Evolutionary conservation across 2,329 filamentous ascomycete genomes (phyloP).

Genomic region (Macrophomina phaseolina): DNA sequence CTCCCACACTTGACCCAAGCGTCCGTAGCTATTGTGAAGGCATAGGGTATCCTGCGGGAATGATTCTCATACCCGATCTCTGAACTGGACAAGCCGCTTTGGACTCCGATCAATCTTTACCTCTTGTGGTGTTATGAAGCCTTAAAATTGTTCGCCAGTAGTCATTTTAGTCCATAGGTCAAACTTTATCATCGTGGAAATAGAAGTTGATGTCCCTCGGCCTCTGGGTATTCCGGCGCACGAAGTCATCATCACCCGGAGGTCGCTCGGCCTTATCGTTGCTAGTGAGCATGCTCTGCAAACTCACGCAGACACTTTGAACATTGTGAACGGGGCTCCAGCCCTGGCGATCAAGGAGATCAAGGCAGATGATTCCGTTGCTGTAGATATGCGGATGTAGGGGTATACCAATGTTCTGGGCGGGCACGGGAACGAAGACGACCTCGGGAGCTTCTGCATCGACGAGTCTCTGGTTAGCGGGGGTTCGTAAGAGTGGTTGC

Average conservation of each 20-base stretch:
- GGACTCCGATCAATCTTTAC: too few species aligned
- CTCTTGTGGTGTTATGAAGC: too few species aligned
- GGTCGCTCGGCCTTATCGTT: slow-evolving; percentile 92
- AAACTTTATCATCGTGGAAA: slow-evolving; percentile 82
- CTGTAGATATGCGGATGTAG: slow-evolving; percentile 98
- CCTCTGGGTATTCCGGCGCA: slow-evolving; percentile 75
- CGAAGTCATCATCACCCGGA: slow-evolving; percentile 88
- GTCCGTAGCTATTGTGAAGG: too few species aligned
- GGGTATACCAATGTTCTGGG: slow-evolving; percentile 68
- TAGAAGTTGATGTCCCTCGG: slow-evolving; percentile 91
- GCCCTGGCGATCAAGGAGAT: slow-evolving; percentile 83
- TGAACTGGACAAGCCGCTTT: too few species aligned
- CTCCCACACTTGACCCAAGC: too few species aligned
- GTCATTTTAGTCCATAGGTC: slow-evolving; percentile 22
- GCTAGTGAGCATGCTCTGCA: slow-evolving; percentile 97
- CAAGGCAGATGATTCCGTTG: slow-evolving; percentile 97
- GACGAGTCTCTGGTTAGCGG: not conserved
- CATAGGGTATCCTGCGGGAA: not conserved
- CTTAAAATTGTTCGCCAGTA: too few species aligned
- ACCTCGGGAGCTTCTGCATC: slow-evolving; percentile 88
- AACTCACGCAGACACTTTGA: slow-evolving; percentile 94
- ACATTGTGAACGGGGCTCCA: slow-evolving; percentile 98
- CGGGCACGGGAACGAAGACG: slow-evolving; percentile 72
- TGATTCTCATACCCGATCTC: not conserved
- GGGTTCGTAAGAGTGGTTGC: not conserved